Base-by-base conservation (phyloP, 2,329 filamentous ascomycete species). In the Xylaria polymorpha region DNA sequence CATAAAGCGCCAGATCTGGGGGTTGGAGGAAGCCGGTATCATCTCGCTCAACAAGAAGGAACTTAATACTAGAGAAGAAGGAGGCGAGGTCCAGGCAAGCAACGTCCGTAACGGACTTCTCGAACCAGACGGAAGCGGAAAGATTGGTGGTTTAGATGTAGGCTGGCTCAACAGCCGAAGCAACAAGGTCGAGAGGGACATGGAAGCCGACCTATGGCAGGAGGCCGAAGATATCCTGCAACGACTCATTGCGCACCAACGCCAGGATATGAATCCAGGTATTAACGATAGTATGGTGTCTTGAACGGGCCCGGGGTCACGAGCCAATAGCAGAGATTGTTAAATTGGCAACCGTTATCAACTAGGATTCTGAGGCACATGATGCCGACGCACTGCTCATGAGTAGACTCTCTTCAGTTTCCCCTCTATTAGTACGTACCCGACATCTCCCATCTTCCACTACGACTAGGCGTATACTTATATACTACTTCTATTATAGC, bases 151-250 rank as follows among this genome's bases (percentile, higher is more conserved):
- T 35, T 84, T 98, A 62, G 94, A 98, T 77, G 91, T 97, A 15
- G 94, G 94, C 39, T 95, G 92, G 88, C 81, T 98, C 75, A 98
- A 98, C 78, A 94, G 93, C 75, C 87, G 93, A 66, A 93, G 92
- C 70, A 91, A 92, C 71, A 91, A 91, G 71, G 92, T 97, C 25
- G 93, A 93, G 66, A 88, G 90, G 75, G 91, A 93, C 71, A 96
- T 95, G 85, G 94, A 97, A 77, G 88, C 88, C 1, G 93, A 98
- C 81, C 82, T 97, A 53, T 91, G 95, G 89, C 85, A 73, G 9
- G 70, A 79, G 61, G 71, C 75, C 10, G 75, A 78, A 22, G 48
- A 64, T 9, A 70, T 72, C 55, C 48, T 78, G 14, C 67, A 51
- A 25, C 67, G 66, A 18, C 55, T 75, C 35, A 64, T 78, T 37